Percentiles rank a stretch among this genome's conserved stretches.
Conservation (phyloP, 2,329 filamentous ascomycete species). For the Trichoderma koningii region DNA sequence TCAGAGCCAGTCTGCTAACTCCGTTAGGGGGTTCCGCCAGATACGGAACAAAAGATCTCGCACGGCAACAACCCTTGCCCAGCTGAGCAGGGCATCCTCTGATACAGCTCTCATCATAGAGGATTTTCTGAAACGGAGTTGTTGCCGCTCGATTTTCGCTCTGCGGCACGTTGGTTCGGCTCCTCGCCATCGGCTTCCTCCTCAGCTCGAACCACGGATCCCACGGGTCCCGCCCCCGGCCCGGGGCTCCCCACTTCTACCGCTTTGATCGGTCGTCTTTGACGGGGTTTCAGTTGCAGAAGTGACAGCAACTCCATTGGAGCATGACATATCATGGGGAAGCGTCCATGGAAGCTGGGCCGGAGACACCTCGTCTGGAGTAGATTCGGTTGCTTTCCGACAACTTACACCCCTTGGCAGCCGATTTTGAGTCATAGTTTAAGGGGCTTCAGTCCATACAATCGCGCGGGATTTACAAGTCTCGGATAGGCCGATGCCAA, state of each 20-base stretch:
- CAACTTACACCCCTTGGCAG: neutral
- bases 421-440: neutral
- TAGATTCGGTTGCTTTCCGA: conserved; percentile 3
- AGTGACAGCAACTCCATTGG: neutral
- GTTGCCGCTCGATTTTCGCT: neutral
- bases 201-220: neutral
- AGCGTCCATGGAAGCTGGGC: neutral
- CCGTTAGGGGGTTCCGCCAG: neutral
- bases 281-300: neutral
- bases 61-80: conserved; percentile 2
- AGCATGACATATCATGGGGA: neutral
- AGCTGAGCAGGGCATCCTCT: conserved; percentile 13
- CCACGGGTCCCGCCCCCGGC: neutral
- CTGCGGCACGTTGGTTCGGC: neutral
- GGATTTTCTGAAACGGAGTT: neutral
- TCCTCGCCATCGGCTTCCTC: neutral
- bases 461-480: conserved; percentile 20
- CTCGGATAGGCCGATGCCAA: conserved; percentile 15
- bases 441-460: conserved; percentile 7
- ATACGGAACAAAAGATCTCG: neutral
- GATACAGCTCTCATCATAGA: neutral
- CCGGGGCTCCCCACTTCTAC: neutral
- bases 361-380: neutral
- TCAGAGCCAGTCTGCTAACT: neutral
- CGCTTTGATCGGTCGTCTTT: neutral